Evolutionary conservation across 78 protist species (phyloP).

Genomic region (Cavenderia fasciculata): DNA sequence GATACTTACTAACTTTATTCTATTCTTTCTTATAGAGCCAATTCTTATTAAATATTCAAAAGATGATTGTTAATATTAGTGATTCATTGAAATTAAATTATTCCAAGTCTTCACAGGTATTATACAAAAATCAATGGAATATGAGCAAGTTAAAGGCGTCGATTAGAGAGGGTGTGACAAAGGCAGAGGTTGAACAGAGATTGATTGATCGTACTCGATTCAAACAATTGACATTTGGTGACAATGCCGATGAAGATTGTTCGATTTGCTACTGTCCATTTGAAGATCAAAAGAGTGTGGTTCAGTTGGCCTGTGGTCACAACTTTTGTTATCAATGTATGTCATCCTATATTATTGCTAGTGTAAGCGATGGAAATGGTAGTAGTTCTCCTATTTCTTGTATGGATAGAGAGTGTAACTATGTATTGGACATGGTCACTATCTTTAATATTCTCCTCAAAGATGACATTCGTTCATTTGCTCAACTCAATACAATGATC

Average conservation of each 20-base stretch:
- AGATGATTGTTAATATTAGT: too few species aligned
- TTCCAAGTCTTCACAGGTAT: too few species aligned
- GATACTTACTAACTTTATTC: too few species aligned
- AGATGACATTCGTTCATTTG: neutral
- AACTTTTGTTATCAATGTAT: slow-evolving; percentile 21
- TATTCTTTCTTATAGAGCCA: too few species aligned
- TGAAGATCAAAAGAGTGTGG: neutral
- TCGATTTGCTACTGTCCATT: slow-evolving; percentile 48
- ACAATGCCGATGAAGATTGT: neutral
- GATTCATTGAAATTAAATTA: too few species aligned
- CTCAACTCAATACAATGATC: neutral
- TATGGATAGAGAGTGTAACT: neutral
- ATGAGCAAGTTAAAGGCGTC: too few species aligned
- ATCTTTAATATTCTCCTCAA: neutral
- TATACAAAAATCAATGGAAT: too few species aligned
- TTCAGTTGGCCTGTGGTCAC: slow-evolving; percentile 39
- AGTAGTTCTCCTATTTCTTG: neutral
- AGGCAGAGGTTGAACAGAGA: too few species aligned
- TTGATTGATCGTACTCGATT: too few species aligned
- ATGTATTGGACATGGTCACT: neutral
- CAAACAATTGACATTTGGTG: too few species aligned
- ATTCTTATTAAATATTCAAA: too few species aligned
- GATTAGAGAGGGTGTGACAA: too few species aligned
- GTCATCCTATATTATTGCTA: neutral
- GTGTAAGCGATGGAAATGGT: slow-evolving; percentile 52